Conservation (phyloP, 345 rosid species). For the Cochlearia excelsa region DNA sequence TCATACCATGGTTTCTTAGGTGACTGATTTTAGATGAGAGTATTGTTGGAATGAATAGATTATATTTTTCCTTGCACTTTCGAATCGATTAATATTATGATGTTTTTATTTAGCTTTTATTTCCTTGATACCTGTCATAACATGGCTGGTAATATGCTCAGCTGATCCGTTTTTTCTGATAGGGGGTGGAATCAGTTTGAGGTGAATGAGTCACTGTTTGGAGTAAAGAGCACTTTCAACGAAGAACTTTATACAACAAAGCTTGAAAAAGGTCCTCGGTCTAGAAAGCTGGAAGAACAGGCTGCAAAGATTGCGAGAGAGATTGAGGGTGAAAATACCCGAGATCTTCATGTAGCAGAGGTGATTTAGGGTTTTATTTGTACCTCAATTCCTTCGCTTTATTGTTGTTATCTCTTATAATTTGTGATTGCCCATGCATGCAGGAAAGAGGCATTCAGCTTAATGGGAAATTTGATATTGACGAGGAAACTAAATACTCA, state of each 20-base stretch:
- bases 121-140: neutral
- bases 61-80: neutral
- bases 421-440: neutral
- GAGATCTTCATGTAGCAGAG: conserved; percentile 89
- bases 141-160: neutral
- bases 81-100: neutral
- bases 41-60: neutral
- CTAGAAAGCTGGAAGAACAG: neutral
- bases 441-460: neutral
- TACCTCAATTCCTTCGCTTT: neutral
- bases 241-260: neutral
- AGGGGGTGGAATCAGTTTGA: neutral
- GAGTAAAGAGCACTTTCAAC: neutral
- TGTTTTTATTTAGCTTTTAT: neutral
- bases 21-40: neutral
- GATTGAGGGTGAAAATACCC: conserved; percentile 82
- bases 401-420: no score
- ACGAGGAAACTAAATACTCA: neutral
- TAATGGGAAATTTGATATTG: neutral
- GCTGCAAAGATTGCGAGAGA: conserved; percentile 67
- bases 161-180: neutral
- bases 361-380: conserved; percentile 28
- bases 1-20: neutral
- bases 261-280: neutral
- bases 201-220: neutral